Base-by-base conservation (phyloP, 192 early-diverging fungal genomes). In the Backusella parvicylindrica region DNA sequence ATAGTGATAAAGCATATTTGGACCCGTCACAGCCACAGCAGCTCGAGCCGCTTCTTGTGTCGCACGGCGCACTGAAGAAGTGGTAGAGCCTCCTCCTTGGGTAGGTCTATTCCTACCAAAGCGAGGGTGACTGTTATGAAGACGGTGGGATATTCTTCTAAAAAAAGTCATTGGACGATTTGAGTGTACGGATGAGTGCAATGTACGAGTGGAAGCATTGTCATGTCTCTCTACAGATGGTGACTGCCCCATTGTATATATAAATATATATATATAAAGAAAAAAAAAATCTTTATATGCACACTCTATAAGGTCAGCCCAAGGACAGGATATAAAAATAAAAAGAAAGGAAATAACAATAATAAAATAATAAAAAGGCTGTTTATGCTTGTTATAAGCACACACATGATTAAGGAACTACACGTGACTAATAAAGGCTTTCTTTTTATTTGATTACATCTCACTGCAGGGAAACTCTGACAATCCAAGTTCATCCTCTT, bases 141-240 rank as follows among this genome's bases (percentile, higher is more conserved):
- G 38, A 16, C 75, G 67, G 15, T 63, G 67, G 8, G 75, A 76
- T 28, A 76, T 40, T n/a, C 75, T 32, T 40, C 75, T 68, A 70
- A 76, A 76, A 37, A 76, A 76, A 35, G 68, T 53, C 18, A 50
- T 13, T 28, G 68, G 68, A 15, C 75, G 66, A 35, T 70, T 69
- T 13, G 75, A 76, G 16, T 50, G 36, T 7, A 68, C 69, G 11
- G 68, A 68, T 4, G 75, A 76, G 64, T 76, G 75, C 15, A 76
- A 37, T 35, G 75, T 76, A 36, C 68, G 36, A 32, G 75, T 76
- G 23, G 75, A 76, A 16, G 75, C 75, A 70, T 76, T 76, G 35
- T 76, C 75, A 70, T 76, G 75, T 60, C 75, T 21, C n/a, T 47
- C 69, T 13, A 68, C 37, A 26, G 75, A 76, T 68, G 75, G 67